Conservation (phyloP, 805 yeast genomes). For the Wickerhamomyces ciferrii region DNA sequence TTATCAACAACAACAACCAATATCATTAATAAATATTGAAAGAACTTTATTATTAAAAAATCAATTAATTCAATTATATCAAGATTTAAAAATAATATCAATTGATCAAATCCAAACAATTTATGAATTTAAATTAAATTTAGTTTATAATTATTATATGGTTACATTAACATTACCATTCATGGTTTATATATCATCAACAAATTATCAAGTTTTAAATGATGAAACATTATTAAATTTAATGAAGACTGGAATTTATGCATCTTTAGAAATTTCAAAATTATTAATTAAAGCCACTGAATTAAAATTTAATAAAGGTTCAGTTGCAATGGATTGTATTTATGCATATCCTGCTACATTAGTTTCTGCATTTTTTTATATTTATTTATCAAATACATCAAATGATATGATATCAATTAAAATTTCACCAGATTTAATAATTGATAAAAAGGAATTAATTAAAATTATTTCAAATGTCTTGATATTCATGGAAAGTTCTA, state of each 20-base stretch:
- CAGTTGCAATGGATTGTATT: conserved; percentile 38
- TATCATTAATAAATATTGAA: conserved; percentile 34
- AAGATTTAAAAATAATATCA: conserved; percentile 26
- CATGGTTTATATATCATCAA: conserved; percentile 32
- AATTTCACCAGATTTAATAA: conserved; percentile 1
- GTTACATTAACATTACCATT: conserved; percentile 39
- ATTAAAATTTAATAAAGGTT: conserved; percentile 32
- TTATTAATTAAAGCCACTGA: conserved; percentile 27
- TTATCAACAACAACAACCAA: conserved; percentile 30
- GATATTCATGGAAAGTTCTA: conserved; percentile 17
- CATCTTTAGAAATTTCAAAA: conserved; percentile 34
- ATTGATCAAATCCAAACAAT: conserved; percentile 20
- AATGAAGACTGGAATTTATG: conserved; percentile 33
- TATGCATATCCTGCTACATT: conserved; percentile 38
- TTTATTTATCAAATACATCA: conserved; percentile 22
- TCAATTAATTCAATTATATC: conserved; percentile 29
- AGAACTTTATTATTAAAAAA: conserved; percentile 31
- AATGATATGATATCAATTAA: conserved; percentile 14
- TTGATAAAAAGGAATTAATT: conserved; percentile 17
- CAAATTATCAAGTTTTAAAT: conserved; percentile 27
- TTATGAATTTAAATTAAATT: conserved; percentile 35
- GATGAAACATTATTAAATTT: conserved; percentile 38
- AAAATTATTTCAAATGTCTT: conserved; percentile 16
- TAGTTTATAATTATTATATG: conserved; percentile 35
- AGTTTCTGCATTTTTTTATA: conserved; percentile 35